Percentiles rank a stretch among this genome's conserved stretches.
Conservation (phyloP, 2,329 filamentous ascomycete species). For the Sclerotinia sclerotiorum region DNA sequence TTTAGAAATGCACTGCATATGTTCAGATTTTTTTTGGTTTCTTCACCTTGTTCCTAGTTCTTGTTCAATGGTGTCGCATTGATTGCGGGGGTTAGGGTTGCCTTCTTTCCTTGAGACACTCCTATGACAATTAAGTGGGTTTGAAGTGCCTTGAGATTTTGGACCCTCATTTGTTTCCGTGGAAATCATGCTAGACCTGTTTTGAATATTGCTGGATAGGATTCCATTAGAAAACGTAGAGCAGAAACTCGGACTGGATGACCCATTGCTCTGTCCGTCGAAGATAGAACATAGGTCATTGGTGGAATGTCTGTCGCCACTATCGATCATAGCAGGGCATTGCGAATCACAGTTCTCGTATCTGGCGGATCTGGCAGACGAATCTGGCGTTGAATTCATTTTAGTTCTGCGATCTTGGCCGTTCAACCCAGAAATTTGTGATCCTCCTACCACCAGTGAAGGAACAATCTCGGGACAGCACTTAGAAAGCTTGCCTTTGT, state of each 20-base stretch:
- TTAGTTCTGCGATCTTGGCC: not conserved
- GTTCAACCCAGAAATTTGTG: not conserved
- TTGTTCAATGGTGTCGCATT: not conserved
- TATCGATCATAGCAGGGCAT: too few species aligned
- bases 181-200: not conserved
- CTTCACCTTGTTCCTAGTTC: not conserved
- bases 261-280: not conserved
- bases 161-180: not conserved
- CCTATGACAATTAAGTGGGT: not conserved
- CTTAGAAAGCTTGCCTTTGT: not conserved
- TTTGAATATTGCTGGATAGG: not conserved
- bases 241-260: not conserved
- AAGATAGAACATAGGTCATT: not conserved
- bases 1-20: too few species aligned
- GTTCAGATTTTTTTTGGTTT: too few species aligned
- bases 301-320: not conserved
- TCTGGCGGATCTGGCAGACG: not conserved
- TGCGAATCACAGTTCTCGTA: not conserved
- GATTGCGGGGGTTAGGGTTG: not conserved
- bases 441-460: not conserved
- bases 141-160: not conserved
- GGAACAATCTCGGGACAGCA: not conserved
- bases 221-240: not conserved
- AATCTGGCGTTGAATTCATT: not conserved
- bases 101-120: not conserved